Evolutionary conservation across 305 asterid genomes (phyloP).

Genomic region (Fraxinus latifolia): DNA sequence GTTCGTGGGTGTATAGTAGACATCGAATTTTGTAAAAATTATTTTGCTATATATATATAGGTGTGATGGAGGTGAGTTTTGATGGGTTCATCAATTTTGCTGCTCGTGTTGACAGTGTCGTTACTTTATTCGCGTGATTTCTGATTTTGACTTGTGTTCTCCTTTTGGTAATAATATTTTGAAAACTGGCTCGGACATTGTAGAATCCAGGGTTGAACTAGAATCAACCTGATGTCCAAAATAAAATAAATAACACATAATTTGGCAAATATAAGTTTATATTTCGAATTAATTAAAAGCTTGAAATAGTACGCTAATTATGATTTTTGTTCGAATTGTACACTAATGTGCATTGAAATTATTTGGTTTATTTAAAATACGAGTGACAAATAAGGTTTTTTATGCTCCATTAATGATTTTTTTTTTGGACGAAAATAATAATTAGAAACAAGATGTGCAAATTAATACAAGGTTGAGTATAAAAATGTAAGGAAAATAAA

Average conservation of each 20-base stretch:
- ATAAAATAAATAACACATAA: neutral
- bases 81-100: neutral
- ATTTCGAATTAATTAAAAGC: neutral
- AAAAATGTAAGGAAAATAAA: neutral
- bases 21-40: neutral
- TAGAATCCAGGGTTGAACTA: neutral
- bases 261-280: neutral
- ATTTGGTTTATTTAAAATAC: neutral
- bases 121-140: neutral
- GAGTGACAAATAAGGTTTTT: no score
- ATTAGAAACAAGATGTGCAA: neutral
- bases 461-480: neutral
- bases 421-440: neutral
- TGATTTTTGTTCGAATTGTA: neutral
- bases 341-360: neutral
- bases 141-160: neutral
- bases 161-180: neutral
- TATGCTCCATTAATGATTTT: no score
- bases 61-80: neutral
- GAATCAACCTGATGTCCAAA: neutral
- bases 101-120: neutral
- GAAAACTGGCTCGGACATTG: neutral
- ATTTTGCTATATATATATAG: neutral
- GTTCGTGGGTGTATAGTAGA: slow-evolving; percentile 1
- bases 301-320: neutral